These are phyloP conservation scores for Tuber borchii DNA, from an alignment of 495 filamentous ascomycete genomes.

Conservation along the genomic window DNA sequence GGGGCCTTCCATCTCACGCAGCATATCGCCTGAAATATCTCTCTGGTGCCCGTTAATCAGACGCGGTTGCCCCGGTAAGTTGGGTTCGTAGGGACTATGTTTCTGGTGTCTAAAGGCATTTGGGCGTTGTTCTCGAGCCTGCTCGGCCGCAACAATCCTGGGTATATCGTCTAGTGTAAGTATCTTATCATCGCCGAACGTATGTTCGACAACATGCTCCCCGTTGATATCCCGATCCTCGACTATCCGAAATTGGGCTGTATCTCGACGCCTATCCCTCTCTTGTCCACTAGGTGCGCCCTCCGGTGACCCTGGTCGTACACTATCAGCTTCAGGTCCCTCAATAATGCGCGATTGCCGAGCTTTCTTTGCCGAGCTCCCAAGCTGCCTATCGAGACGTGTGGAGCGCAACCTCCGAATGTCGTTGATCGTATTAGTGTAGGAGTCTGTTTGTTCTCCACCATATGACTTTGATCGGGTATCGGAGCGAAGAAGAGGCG, in stretches of 20 bases:
- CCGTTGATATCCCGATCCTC: conserved; percentile 73
- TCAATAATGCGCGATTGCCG: conserved; percentile 88
- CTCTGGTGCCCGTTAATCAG: conserved; percentile 72
- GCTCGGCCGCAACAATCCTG: conserved; percentile 90
- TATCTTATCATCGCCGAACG: conserved; percentile 83
- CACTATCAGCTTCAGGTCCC: conserved; percentile 72
- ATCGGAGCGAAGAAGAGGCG: conserved; percentile 55
- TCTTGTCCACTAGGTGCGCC: conserved; percentile 20
- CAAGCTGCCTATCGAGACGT: conserved; percentile 85
- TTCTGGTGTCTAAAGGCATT: conserved; percentile 73
- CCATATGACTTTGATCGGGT: conserved; percentile 68
- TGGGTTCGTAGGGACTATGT: conserved; percentile 60
- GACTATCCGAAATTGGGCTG: conserved; percentile 61
- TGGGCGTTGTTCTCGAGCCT: conserved; percentile 83
- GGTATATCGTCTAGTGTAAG: conserved; percentile 95
- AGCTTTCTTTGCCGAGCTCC: conserved; percentile 82
- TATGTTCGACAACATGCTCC: conserved; percentile 65
- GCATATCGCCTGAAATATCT: conserved; percentile 62
- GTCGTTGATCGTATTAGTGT: conserved; percentile 92
- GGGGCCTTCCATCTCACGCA: conserved; percentile 46
- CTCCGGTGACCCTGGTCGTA: conserved; percentile 69
- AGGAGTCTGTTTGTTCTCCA: conserved; percentile 60
- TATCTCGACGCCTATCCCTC: conserved; percentile 37
- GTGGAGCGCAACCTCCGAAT: conserved; percentile 86
- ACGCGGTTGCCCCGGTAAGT: conserved; percentile 56